Evolutionary conservation across 1,284 basidiomycete genomes (phyloP).

Genomic region (Ceratobasidium sp.): DNA sequence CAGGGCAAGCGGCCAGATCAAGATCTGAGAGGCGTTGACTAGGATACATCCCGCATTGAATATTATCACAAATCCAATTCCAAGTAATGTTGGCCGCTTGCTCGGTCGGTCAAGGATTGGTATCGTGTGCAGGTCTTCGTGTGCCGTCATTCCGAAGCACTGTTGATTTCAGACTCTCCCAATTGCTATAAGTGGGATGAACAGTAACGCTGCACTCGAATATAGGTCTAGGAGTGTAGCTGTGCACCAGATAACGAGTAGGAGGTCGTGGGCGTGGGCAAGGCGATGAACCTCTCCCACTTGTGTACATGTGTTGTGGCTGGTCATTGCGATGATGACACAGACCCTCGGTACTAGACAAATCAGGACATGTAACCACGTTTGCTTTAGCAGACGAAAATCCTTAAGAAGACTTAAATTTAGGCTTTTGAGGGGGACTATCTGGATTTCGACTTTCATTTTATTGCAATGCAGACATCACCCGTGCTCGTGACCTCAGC

Average conservation of each 20-base stretch:
- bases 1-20: slow-evolving; percentile 66
- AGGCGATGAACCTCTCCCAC: slow-evolving; percentile 10
- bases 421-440: neutral
- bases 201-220: no score
- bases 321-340: neutral
- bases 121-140: slow-evolving; percentile 33
- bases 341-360: slow-evolving; percentile 17
- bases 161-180: neutral
- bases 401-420: neutral
- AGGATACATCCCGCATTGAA: slow-evolving; percentile 74
- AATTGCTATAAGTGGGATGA: neutral
- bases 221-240: neutral
- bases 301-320: slow-evolving; percentile 16
- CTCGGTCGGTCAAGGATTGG: slow-evolving; percentile 44
- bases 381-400: slow-evolving; percentile 15
- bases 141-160: slow-evolving; percentile 16
- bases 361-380: neutral
- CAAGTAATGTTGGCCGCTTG: slow-evolving; percentile 62
- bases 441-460: slow-evolving; percentile 9
- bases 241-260: neutral
- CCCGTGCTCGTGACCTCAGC: neutral
- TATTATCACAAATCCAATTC: slow-evolving; percentile 62
- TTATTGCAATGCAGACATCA: neutral
- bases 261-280: slow-evolving; percentile 21
- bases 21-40: slow-evolving; percentile 71